Conservation (phyloP, 176 grass and related monocot species). For the Alloteropsis semialata region DNA sequence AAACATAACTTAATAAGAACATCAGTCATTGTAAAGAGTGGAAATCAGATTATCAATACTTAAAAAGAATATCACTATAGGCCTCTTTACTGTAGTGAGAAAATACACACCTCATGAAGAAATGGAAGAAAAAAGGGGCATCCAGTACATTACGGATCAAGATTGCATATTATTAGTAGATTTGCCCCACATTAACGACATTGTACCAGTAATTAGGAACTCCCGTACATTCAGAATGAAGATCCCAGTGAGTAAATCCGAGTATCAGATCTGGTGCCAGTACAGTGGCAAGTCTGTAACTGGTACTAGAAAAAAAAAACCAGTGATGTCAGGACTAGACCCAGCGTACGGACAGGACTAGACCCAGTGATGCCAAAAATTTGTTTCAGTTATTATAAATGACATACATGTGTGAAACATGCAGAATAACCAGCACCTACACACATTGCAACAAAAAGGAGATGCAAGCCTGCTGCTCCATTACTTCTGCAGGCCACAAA, state of each 20-base stretch:
- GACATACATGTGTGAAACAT: too few relatives aligned
- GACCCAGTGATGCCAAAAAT: too few relatives aligned
- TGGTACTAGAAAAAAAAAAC: too few relatives aligned
- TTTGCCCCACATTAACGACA: not conserved
- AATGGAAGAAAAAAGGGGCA: not conserved
- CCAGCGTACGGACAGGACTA: not conserved
- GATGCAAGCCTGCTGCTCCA: too few relatives aligned
- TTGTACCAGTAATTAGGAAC: not conserved
- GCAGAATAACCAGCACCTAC: too few relatives aligned
- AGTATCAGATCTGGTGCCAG: slow-evolving; percentile 16
- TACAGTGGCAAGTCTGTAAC: slow-evolving; percentile 9
- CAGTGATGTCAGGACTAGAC: too few relatives aligned
- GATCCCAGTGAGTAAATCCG: not conserved
- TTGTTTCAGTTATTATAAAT: too few relatives aligned
- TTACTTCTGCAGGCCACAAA: too few relatives aligned
- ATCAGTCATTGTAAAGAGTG: too few relatives aligned
- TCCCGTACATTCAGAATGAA: slow-evolving; percentile 4
- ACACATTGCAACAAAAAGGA: too few relatives aligned
- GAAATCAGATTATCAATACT: not conserved
- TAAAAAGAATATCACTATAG: not conserved
- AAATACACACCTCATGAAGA: not conserved
- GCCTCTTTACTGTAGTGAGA: not conserved
- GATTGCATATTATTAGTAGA: not conserved
- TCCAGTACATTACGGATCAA: not conserved
- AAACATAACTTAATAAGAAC: too few relatives aligned